Percentiles rank a stretch among this genome's conserved stretches.
Conservation (phyloP, 352 stramenopile genomes). For the Globisporangium splendens region DNA sequence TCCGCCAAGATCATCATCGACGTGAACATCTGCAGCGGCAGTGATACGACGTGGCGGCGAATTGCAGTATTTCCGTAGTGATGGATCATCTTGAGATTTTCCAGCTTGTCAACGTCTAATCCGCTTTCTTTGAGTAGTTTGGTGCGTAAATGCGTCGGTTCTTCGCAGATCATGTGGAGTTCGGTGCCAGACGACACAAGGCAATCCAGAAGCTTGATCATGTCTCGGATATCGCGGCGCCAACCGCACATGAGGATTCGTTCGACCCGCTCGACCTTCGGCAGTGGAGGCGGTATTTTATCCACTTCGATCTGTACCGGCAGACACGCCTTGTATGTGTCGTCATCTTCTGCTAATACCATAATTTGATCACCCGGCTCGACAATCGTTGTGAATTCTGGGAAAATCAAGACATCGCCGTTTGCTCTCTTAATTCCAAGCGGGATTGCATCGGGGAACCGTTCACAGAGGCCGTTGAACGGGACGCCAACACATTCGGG, state of each 20-base stretch:
- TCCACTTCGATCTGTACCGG: constrained; percentile 36
- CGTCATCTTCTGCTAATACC: constrained; percentile 85
- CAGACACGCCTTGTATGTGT: constrained; percentile 75
- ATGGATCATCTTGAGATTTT: constrained; percentile 62
- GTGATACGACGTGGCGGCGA: constrained; percentile 56
- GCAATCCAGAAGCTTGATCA: constrained; percentile 81
- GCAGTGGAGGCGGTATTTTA: constrained; percentile 18
- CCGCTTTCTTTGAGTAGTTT: constrained; percentile 61
- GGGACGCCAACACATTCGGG: constrained; percentile 65
- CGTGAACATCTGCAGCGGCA: constrained; percentile 69
- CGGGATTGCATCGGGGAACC: constrained; percentile 80
- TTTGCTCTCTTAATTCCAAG: constrained; percentile 66
- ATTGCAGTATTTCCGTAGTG: constrained; percentile 79
- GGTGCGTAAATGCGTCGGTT: constrained; percentile 56
- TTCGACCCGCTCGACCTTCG: constrained; percentile 34
- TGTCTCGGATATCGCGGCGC: constrained; percentile 87
- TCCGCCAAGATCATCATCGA: constrained; percentile 84
- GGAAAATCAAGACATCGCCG: constrained; percentile 64
- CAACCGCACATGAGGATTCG: constrained; percentile 86
- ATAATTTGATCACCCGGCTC: constrained; percentile 67
- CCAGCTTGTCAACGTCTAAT: constrained; percentile 39
- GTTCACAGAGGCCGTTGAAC: constrained; percentile 62
- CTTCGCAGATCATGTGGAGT: constrained; percentile 81
- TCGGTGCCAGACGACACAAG: constrained; percentile 59
- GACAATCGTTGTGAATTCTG: constrained; percentile 27